Evolutionary conservation across 495 filamentous ascomycete genomes (phyloP).

Genomic region (Xylaria cubensis): DNA sequence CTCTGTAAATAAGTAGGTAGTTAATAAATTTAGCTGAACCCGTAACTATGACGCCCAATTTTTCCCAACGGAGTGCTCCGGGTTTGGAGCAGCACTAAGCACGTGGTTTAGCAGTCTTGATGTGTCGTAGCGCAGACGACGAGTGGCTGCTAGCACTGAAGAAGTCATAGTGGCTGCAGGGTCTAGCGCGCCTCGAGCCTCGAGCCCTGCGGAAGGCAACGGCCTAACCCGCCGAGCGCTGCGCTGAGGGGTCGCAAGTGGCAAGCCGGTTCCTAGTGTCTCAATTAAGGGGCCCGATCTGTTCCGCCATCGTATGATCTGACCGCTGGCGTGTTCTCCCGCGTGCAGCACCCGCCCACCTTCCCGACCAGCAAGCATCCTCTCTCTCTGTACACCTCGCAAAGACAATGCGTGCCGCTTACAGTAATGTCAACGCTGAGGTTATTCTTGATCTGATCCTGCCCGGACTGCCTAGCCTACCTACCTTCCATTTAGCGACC

Average conservation of each 20-base stretch:
- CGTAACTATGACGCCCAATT: background rate
- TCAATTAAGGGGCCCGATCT: conserved; percentile 33
- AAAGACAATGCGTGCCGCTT: background rate
- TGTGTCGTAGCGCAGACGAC: conserved; percentile 1
- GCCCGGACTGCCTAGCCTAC: background rate
- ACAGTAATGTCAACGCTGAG: background rate
- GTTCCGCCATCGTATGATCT: conserved; percentile 34
- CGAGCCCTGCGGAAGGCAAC: background rate
- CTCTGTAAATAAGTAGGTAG: too few relatives aligned
- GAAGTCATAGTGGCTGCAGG: conserved; percentile 11
- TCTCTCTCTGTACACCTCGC: background rate
- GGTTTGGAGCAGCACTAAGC: background rate
- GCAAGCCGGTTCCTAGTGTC: conserved; percentile 23
- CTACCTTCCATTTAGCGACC: conserved; percentile 1
- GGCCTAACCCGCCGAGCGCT: conserved; percentile 10
- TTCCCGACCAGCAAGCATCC: conserved; percentile 2
- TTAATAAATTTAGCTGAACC: background rate
- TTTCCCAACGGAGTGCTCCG: conserved; percentile 15
- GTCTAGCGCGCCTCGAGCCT: background rate
- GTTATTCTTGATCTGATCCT: background rate
- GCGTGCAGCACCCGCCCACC: conserved; percentile 2
- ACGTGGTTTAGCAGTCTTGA: conserved; percentile 22
- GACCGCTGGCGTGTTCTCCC: conserved; percentile 26
- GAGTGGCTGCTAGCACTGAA: conserved; percentile 13
- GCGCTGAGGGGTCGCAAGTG: conserved; percentile 4